Base-by-base conservation (phyloP, 768 basidiomycete species). In the Tricholoma hemisulphureum region DNA sequence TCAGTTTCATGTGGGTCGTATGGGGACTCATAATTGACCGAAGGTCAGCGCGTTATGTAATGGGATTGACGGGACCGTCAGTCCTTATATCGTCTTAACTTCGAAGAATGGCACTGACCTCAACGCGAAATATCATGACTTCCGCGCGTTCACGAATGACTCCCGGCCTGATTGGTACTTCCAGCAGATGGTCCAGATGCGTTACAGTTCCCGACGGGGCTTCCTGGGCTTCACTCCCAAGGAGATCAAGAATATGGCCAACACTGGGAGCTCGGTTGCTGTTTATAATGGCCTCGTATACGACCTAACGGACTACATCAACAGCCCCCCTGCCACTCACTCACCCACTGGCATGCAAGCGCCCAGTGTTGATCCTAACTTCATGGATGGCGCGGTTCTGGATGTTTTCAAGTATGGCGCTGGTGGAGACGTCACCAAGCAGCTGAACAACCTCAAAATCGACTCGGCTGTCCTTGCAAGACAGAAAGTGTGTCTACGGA, bases 91-190 rank as follows among this genome's bases (percentile, higher is more conserved):
- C 20, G 80, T 81, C 1, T 79, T 96, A 60, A 83, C 86, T 64
- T 82, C 90, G 6, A 78, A 78, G 62, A 99, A 98, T 75, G 82
- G 83, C 67, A 84, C 88, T 20, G 88, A 91, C 60, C 67, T 75
- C 16, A 90, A 95, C 65, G 78, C 89, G 0, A 79, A 85, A 65
- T 99, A 98, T 70, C 97, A 98, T 70, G 96, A 99, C 69, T 99
- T 99, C 84, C 90, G 96, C 16, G 88, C 87, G 0, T 87, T 80
- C 68, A 89, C 87, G 32, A 89, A 87, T 58, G 96, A 98, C 67
- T 88, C 89, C 0, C 85, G 97, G 8, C 96, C 97, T 0, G 97
- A 99, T 68, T 99, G 97, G 97, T 99, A 98, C 72, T 95, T 91
- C 62, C 90, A 98, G 75, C 80, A 78, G 58, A 98, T 99, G 97